These are phyloP conservation scores for Fusarium sp. DNA, from an alignment of 2,329 filamentous ascomycete genomes.

Conservation along the genomic window DNA sequence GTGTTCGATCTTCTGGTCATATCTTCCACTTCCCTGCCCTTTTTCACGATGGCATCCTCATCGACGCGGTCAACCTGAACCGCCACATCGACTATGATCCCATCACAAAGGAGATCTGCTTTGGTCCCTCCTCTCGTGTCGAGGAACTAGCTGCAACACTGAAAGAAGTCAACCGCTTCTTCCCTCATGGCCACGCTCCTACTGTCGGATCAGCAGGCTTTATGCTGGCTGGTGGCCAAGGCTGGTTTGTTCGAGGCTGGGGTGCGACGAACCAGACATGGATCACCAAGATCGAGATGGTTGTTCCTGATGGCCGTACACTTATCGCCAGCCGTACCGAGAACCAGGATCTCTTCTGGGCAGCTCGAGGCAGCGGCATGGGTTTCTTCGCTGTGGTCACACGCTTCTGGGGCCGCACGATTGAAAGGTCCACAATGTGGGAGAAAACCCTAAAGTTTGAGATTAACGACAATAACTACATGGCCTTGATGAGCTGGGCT, in stretches of 20 bases:
- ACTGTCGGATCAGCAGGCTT: constrained; percentile 21
- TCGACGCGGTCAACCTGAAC: constrained; percentile 21
- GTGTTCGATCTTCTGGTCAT: constrained; percentile 23
- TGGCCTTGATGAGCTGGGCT: constrained; percentile 4
- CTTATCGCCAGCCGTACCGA: constrained; percentile 8
- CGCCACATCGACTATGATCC: constrained; percentile 14
- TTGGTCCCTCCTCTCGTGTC: constrained; percentile 11
- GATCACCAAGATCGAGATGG: constrained; percentile 24
- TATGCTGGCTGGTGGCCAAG: constrained; percentile 24
- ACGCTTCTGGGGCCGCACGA: constrained; percentile 23
- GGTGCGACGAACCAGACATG: constrained; percentile 12
- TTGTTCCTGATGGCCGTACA: constrained; percentile 9
- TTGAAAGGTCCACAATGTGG: constrained; percentile 12
- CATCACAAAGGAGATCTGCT: constrained; percentile 7
- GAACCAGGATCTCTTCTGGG: constrained; percentile 21
- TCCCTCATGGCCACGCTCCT: constrained; percentile 16
- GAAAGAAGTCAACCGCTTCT: constrained; percentile 7
- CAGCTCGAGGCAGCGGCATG: constrained; percentile 15
- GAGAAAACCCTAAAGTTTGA: constrained; percentile 11
- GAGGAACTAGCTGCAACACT: constrained; percentile 12
- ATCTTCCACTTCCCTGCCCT: constrained; percentile 13
- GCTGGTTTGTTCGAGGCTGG: constrained; percentile 21
- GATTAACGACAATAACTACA: constrained; percentile 3
- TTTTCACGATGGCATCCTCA: constrained; percentile 12
- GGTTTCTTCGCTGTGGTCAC: constrained; percentile 24